These are phyloP conservation scores for Hagleromyces aurorensis DNA, from an alignment of 805 yeast genomes.

Conservation along the genomic window DNA sequence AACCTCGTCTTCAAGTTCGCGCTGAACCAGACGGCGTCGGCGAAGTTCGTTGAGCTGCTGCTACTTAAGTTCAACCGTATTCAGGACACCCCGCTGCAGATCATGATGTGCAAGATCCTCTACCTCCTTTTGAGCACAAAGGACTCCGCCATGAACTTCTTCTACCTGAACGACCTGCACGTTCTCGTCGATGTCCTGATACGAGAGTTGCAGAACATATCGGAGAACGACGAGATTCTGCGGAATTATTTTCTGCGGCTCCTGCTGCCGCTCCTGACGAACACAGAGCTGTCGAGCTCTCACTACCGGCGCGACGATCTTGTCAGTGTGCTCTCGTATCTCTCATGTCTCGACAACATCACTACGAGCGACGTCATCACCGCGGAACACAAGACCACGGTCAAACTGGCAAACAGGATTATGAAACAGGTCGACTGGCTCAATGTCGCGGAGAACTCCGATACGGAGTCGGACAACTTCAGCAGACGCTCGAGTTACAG, in stretches of 20 bases:
- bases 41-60: conserved; percentile 57
- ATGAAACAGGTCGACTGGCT: conserved; percentile 32
- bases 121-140: conserved; percentile 62
- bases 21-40: conserved; percentile 36
- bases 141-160: conserved; percentile 50
- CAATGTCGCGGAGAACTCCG: conserved; percentile 1
- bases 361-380: conserved; percentile 17
- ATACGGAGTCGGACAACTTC: conserved; percentile 6
- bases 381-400: conserved; percentile 33
- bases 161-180: conserved; percentile 77
- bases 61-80: conserved; percentile 68
- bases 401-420: conserved; percentile 36
- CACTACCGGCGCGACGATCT: conserved; percentile 54
- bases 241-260: conserved; percentile 71
- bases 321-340: conserved; percentile 40
- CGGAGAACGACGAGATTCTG: conserved; percentile 48
- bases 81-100: conserved; percentile 63
- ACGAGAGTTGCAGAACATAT: conserved; percentile 66
- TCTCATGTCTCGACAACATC: conserved; percentile 29
- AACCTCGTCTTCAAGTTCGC: conserved; percentile 54
- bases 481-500: conserved; percentile 24
- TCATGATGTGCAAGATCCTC: conserved; percentile 70
- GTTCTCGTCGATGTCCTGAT: conserved; percentile 78
- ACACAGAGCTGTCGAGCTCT: conserved; percentile 50
- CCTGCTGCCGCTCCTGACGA: conserved; percentile 58